Base-by-base conservation (phyloP, 1,139 yeast genomes). In the Geotrichum australiense region DNA sequence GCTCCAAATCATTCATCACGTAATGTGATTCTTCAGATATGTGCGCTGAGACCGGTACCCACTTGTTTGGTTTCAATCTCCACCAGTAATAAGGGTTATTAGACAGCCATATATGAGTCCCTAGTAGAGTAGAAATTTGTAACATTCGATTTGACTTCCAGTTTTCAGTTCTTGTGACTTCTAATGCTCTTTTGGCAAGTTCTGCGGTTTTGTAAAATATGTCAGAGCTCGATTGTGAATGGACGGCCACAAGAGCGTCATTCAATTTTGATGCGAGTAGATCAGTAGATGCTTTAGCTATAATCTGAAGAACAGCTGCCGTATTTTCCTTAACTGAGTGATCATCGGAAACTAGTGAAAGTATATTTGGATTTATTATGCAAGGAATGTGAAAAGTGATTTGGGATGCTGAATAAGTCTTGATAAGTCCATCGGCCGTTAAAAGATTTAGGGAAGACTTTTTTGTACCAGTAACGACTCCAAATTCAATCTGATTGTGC, bases 81-180 rank as follows among this genome's bases (percentile, higher is more conserved):
- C 39, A 44, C 42, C 42, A 44, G 32, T 41, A 38, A 2, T 37
- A 21, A 2, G 47, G 45, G 20, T 27, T 35, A 33, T 44, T 44
- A 7, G 47, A 16, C 5, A 41, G 18, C 35, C 37, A 44, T 2
- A 44, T n/a, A 18, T 44, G 37, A 4, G 47, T 38, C 7, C 45
- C 47, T n/a, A 43, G 23, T 5, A 37, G 26, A 7, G 47, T 27
- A 14, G 44, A 30, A 10, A 40, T 33, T 11, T 33, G 24, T 4
- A 35, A 23, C 11, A 38, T 34, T 14, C 22, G 23, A 18, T 21
- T 31, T 4, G 33, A 12, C 11, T 8, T 1, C 35, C 37, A 28
- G 30, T 24, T 18, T 10, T 25, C 28, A 8, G 37, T 27, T 22
- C 47, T 35, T 4, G 42, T 20, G 15, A 41, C 23, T 3, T 29